These are phyloP conservation scores for Fusarium sp. DNA, from an alignment of 2,329 filamentous ascomycete genomes.

Conservation along the genomic window DNA sequence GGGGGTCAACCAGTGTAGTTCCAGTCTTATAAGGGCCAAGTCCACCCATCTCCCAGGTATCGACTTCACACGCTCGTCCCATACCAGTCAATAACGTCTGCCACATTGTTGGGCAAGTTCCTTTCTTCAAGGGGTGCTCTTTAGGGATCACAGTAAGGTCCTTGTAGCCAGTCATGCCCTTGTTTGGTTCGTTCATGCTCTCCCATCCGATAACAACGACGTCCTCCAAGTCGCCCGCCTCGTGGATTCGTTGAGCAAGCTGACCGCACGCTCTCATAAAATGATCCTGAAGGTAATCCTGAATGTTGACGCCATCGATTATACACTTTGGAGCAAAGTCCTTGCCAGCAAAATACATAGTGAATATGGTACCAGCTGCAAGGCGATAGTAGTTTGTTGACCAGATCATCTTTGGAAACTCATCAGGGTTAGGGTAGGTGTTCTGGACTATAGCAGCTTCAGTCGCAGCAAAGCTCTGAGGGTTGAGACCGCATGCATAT, in stretches of 20 bases:
- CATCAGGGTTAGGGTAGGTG: slow-evolving; percentile 83
- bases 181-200: slow-evolving; percentile 93
- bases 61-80: slow-evolving; percentile 87
- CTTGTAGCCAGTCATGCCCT: slow-evolving; percentile 84
- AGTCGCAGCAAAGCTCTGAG: slow-evolving; percentile 83
- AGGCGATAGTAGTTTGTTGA: slow-evolving; percentile 95
- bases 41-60: slow-evolving; percentile 92
- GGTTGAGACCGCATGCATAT: slow-evolving; percentile 92
- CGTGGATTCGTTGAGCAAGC: slow-evolving; percentile 84
- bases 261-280: slow-evolving; percentile 84
- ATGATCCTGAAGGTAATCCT: slow-evolving; percentile 91
- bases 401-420: slow-evolving; percentile 99
- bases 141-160: slow-evolving; percentile 85
- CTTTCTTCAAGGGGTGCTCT: slow-evolving; percentile 92
- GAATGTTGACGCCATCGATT: slow-evolving; percentile 94
- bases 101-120: slow-evolving; percentile 92
- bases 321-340: slow-evolving; percentile 97
- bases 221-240: slow-evolving; percentile 88
- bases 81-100: slow-evolving; percentile 94
- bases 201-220: slow-evolving; percentile 95
- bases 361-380: slow-evolving; percentile 90
- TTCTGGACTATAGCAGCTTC: slow-evolving; percentile 96
- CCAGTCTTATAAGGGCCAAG: slow-evolving; percentile 94
- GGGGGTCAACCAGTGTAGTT: slow-evolving; percentile 83
- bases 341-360: slow-evolving; percentile 88